A percentile compares a stretch with the other conserved stretches of the same genome.
These are phyloP conservation scores for Suillus variegatus DNA, from an alignment of 768 basidiomycete genomes.

Conservation along the genomic window DNA sequence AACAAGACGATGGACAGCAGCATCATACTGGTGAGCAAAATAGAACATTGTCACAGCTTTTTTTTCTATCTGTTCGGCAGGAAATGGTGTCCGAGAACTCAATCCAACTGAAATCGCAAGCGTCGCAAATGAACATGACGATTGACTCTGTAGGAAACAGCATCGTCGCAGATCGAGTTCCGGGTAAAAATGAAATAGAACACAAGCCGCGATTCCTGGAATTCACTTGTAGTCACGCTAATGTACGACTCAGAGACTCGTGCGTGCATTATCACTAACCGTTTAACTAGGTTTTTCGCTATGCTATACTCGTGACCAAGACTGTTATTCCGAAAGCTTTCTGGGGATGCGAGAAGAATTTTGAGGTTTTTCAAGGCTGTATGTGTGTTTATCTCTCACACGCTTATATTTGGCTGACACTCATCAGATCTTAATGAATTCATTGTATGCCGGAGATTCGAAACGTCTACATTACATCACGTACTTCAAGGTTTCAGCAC, in stretches of 20 bases:
- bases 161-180: slow-evolving; percentile 44
- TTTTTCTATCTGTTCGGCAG: slow-evolving; percentile 36
- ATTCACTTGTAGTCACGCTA: slow-evolving; percentile 63
- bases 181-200: slow-evolving; percentile 45
- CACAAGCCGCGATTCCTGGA: slow-evolving; percentile 79
- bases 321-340: slow-evolving; percentile 71
- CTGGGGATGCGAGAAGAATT: slow-evolving; percentile 78
- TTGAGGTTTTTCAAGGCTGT: slow-evolving; percentile 59
- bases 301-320: slow-evolving; percentile 59
- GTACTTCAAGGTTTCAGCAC: slow-evolving; percentile 76
- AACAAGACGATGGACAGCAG: slow-evolving; percentile 69
- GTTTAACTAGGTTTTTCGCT: slow-evolving; percentile 63
- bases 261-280: slow-evolving; percentile 31
- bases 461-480: slow-evolving; percentile 74
- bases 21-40: slow-evolving; percentile 56
- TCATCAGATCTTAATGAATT: slow-evolving; percentile 70
- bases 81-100: slow-evolving; percentile 73
- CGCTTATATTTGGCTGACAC: not conserved
- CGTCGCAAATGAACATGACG: slow-evolving; percentile 43
- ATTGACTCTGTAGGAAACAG: slow-evolving; percentile 54
- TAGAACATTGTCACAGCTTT: not conserved
- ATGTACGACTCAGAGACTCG: slow-evolving; percentile 44
- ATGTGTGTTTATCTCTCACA: slow-evolving; percentile 20
- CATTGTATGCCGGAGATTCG: slow-evolving; percentile 76
- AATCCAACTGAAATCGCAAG: slow-evolving; percentile 56